These are phyloP conservation scores for Populus tomentosa DNA, from an alignment of 441 rosid species.

Conservation along the genomic window DNA sequence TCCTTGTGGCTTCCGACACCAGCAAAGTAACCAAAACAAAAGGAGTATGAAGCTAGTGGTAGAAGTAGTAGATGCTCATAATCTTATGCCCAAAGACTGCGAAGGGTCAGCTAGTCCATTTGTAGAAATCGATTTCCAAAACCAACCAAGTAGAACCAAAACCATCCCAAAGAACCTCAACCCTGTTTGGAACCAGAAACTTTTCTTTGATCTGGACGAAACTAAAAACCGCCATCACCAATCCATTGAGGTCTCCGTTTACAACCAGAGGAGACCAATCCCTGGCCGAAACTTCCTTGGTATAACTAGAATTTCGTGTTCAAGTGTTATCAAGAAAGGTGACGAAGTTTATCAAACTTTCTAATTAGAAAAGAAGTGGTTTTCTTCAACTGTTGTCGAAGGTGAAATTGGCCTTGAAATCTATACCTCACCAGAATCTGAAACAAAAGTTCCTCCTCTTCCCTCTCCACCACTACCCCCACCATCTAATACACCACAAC, in stretches of 20 bases:
- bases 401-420: conserved; percentile 54
- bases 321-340: conserved; percentile 38
- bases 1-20: conserved; percentile 19
- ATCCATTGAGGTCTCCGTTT: conserved; percentile 32
- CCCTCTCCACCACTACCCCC: conserved; percentile 2
- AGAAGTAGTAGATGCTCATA: conserved; percentile 52
- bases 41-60: conserved; percentile 44
- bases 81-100: conserved; percentile 51
- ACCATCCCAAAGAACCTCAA: conserved; percentile 43
- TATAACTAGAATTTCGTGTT: conserved; percentile 37
- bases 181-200: conserved; percentile 52
- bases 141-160: conserved; percentile 43
- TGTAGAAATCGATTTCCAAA: conserved; percentile 45
- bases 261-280: conserved; percentile 37
- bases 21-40: conserved; percentile 25
- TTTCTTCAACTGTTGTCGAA: conserved; percentile 38
- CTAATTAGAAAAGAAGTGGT: conserved; percentile 36
- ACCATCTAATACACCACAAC: conserved; percentile 1
- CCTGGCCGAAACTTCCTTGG: conserved; percentile 48
- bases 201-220: conserved; percentile 33
- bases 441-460: conserved; percentile 21
- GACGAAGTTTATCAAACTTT: conserved; percentile 49
- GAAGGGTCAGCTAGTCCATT: conserved; percentile 47
- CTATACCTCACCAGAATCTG: conserved; percentile 27
- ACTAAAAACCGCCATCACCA: conserved; percentile 16